These are phyloP conservation scores for Colletotrichum horii DNA, from an alignment of 2,329 filamentous ascomycete genomes.

Conservation along the genomic window DNA sequence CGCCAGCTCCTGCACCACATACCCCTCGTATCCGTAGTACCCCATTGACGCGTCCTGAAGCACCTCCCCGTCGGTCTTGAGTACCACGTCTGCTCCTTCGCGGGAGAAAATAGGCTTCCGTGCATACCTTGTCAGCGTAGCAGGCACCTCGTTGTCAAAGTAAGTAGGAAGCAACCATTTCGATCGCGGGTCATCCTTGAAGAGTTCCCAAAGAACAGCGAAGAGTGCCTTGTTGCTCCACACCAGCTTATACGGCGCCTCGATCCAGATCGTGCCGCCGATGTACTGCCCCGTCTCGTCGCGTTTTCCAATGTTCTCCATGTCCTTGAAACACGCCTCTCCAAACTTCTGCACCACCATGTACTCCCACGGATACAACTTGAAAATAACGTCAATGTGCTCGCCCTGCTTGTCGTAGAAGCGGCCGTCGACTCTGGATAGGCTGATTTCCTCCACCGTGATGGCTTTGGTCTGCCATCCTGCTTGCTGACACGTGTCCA, in stretches of 20 bases:
- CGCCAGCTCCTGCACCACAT: neutral
- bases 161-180: neutral
- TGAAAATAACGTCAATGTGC: conserved; percentile 7
- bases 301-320: neutral
- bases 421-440: neutral
- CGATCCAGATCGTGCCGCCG: neutral
- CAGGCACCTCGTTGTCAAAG: neutral
- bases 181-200: neutral
- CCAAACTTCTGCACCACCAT: neutral
- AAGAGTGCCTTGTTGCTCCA: neutral
- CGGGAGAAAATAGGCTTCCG: neutral
- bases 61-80: neutral
- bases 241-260: neutral
- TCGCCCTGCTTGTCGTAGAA: neutral
- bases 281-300: neutral
- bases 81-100: neutral
- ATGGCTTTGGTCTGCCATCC: neutral
- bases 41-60: neutral
- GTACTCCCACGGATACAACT: conserved; percentile 1
- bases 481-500: neutral
- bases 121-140: neutral
- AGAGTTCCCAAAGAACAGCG: neutral
- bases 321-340: neutral
- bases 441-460: neutral
- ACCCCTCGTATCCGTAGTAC: neutral